A percentile compares a stretch with the other conserved stretches of the same genome.
Evolutionary conservation across 2,329 filamentous ascomycete genomes (phyloP).

Genomic region (Colletotrichum cereale): DNA sequence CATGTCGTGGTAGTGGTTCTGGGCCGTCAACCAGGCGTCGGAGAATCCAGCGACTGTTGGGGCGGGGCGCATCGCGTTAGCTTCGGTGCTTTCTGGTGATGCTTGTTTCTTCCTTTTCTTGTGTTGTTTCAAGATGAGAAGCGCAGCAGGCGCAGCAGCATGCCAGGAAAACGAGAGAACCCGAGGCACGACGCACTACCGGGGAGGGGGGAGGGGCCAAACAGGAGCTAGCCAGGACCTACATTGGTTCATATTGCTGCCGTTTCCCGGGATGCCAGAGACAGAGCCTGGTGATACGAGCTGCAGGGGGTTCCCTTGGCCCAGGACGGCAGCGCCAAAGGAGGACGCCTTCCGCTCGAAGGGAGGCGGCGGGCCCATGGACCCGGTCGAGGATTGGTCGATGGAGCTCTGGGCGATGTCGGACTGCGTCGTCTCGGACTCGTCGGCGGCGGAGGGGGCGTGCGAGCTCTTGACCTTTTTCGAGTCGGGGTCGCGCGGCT

Average conservation of each 20-base stretch:
- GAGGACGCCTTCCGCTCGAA: constrained; percentile 50
- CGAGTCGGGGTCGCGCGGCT: constrained; percentile 85
- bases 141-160: constrained; percentile 43
- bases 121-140: background rate
- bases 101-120: background rate
- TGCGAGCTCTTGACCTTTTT: constrained; percentile 82
- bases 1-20: constrained; percentile 93
- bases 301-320: constrained; percentile 69
- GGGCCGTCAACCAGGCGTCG: constrained; percentile 83
- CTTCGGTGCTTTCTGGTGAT: background rate
- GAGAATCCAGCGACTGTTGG: constrained; percentile 79
- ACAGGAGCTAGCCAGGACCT: constrained; percentile 58
- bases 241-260: constrained; percentile 80
- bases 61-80: constrained; percentile 21
- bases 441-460: constrained; percentile 69
- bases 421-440: constrained; percentile 67
- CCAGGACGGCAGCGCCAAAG: constrained; percentile 51
- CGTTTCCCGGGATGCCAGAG: constrained; percentile 67
- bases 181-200: constrained; percentile 18
- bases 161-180: constrained; percentile 11
- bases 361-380: constrained; percentile 66
- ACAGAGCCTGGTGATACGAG: constrained; percentile 79
- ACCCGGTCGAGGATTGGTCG: constrained; percentile 61
- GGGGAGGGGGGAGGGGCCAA: constrained; percentile 20
- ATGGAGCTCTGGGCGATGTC: constrained; percentile 66